Evolutionary conservation across 768 basidiomycete species (phyloP).

Genomic region (Russula compacta): DNA sequence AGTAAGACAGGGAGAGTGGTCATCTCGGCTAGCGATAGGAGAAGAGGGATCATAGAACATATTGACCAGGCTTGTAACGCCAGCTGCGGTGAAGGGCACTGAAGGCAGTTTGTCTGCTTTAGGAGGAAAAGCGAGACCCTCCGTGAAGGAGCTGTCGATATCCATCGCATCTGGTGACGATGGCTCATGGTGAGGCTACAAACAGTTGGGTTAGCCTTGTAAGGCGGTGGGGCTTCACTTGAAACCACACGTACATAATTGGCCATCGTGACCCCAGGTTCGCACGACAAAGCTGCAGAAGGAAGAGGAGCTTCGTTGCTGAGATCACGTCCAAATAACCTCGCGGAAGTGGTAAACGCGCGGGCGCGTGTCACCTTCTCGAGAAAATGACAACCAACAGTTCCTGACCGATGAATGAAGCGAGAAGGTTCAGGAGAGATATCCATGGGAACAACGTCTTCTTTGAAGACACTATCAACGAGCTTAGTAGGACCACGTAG

Average conservation of each 20-base stretch:
- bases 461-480: constrained; percentile 35
- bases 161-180: constrained; percentile 63
- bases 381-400: constrained; percentile 25
- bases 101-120: constrained; percentile 18
- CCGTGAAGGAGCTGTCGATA: constrained; percentile 43
- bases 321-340: constrained; percentile 67
- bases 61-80: constrained; percentile 35
- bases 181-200: constrained; percentile 32
- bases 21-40: constrained; percentile 24
- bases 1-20: constrained; percentile 30
- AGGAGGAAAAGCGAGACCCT: constrained; percentile 25
- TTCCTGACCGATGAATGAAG: constrained; percentile 21
- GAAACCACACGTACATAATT: constrained; percentile 35
- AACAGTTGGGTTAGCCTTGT: constrained; percentile 16
- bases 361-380: constrained; percentile 42
- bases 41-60: constrained; percentile 55
- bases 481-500: constrained; percentile 39
- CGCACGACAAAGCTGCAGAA: constrained; percentile 28
- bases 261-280: constrained; percentile 32
- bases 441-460: constrained; percentile 62
- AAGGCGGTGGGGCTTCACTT: not conserved
- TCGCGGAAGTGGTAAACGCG: constrained; percentile 54
- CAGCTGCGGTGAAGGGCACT: constrained; percentile 22
- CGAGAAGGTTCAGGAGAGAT: constrained; percentile 58
- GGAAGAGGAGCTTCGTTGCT: constrained; percentile 41